These are phyloP conservation scores for Neocallimastix lanati DNA, from an alignment of 192 early-diverging fungal species.

Conservation along the genomic window DNA sequence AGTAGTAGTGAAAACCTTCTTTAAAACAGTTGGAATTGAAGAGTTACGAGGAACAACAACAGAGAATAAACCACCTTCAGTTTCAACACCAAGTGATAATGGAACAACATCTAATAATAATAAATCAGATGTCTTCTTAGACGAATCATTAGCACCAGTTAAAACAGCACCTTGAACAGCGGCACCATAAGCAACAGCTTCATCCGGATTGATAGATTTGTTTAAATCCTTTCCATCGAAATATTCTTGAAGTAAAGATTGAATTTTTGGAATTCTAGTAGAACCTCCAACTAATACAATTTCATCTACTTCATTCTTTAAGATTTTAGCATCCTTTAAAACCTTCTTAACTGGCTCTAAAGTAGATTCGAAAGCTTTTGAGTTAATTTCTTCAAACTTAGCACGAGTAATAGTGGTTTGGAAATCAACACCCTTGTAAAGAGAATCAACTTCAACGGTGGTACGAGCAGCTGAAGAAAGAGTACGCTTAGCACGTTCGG, in stretches of 20 bases:
- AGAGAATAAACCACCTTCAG: conserved; percentile 46
- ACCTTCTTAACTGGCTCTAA: conserved; percentile 53
- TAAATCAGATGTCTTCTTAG: conserved; percentile 45
- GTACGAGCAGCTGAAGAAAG: conserved; percentile 53
- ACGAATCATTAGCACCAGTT: conserved; percentile 13
- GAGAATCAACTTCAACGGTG: conserved; percentile 53
- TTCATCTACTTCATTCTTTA: conserved; percentile 60
- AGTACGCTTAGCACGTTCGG: conserved; percentile 58
- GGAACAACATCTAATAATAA: conserved; percentile 70
- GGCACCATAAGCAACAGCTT: too few species aligned
- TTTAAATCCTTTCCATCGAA: conserved; percentile 64
- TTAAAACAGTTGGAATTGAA: conserved; percentile 60
- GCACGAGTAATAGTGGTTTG: conserved; percentile 56
- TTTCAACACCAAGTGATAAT: conserved; percentile 51
- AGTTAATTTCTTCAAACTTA: conserved; percentile 63
- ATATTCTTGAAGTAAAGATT: conserved; percentile 26
- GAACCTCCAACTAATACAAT: conserved; percentile 51
- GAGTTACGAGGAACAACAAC: conserved; percentile 74
- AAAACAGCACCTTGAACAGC: conserved; percentile 75
- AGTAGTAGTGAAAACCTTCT: conserved; percentile 64
- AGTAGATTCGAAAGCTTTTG: conserved; percentile 40
- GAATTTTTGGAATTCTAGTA: too few species aligned
- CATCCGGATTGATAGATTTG: too few species aligned
- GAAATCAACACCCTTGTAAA: conserved; percentile 58
- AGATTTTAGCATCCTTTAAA: conserved; percentile 53